phyloP scores from a whole-genome alignment of 2,329 filamentous ascomycete genomes.

The Davidsoniella eucalypti region DNA sequence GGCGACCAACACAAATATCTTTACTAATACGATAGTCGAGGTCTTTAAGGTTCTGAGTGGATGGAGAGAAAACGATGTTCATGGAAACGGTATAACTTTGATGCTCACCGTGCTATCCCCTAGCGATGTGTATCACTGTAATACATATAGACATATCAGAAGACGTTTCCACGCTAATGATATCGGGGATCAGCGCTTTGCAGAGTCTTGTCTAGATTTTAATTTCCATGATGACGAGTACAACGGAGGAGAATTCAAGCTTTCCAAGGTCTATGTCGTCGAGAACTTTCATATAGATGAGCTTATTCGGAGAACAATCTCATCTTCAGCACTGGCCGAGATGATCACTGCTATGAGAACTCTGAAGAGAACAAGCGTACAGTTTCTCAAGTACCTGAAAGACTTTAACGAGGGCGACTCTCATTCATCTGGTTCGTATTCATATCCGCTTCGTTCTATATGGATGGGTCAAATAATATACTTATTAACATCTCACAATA shows the following conservation, averaged over 20 bases:
- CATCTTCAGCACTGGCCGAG: conserved; percentile 15
- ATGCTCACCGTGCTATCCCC: conserved; percentile 13
- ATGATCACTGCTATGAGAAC: conserved; percentile 12
- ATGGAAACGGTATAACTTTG: conserved; percentile 14
- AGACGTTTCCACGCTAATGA: conserved; percentile 14
- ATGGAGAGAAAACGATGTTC: conserved; percentile 14
- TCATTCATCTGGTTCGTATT: background rate
- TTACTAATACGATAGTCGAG: conserved; percentile 7
- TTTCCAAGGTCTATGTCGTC: conserved; percentile 27
- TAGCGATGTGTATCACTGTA: conserved; percentile 15
- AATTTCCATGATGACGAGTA: conserved; percentile 54
- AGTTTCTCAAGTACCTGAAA: too few relatives aligned
- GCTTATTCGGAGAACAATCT: conserved; percentile 13
- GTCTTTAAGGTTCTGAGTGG: conserved; percentile 12
- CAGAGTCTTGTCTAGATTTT: conserved; percentile 45
- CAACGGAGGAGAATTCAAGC: conserved; percentile 24
- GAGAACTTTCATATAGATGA: conserved; percentile 13
- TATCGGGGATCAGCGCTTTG: conserved; percentile 15
- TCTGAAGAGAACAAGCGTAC: too few relatives aligned
- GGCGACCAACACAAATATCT: conserved; percentile 10
- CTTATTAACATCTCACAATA: background rate
- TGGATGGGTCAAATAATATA: too few relatives aligned
- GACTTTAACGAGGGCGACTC: too few relatives aligned
- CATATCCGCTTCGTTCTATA: background rate
- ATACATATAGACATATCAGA: conserved; percentile 14